Conservation (phyloP, 805 yeast species). For the Tetrapisispora pingtungensis region DNA sequence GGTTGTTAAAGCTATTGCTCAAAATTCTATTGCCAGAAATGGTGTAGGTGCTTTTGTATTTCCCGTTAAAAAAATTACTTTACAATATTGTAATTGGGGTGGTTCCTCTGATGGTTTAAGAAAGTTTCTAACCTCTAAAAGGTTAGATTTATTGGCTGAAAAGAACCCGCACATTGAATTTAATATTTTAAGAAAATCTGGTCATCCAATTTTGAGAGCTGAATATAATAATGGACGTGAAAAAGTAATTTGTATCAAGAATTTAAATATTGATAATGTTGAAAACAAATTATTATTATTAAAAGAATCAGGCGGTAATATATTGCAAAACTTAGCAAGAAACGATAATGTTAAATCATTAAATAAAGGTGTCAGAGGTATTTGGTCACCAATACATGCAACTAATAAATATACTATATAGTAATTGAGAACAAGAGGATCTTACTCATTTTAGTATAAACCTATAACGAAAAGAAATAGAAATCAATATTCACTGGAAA, state of each 20-base stretch:
- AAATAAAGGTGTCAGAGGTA: constrained; percentile 83
- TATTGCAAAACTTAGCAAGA: constrained; percentile 47
- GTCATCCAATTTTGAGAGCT: constrained; percentile 72
- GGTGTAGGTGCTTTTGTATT: constrained; percentile 66
- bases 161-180: constrained; percentile 61
- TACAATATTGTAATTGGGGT: constrained; percentile 91
- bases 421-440: too few species aligned
- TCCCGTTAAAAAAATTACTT: constrained; percentile 64
- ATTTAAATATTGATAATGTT: constrained; percentile 52
- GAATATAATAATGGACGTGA: constrained; percentile 39
- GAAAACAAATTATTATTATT: constrained; percentile 54
- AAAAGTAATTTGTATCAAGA: constrained; percentile 68
- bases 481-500: too few species aligned
- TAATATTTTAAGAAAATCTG: constrained; percentile 56
- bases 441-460: too few species aligned
- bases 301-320: constrained; percentile 59
- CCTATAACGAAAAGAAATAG: too few species aligned
- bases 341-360: constrained; percentile 69
- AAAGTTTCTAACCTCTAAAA: constrained; percentile 46
- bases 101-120: constrained; percentile 84
- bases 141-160: constrained; percentile 46
- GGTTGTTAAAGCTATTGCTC: constrained; percentile 48
- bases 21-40: constrained; percentile 54
- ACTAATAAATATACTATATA: constrained; percentile 13
- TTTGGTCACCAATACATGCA: constrained; percentile 93